These are phyloP conservation scores for Globisporangium polare DNA, from an alignment of 352 stramenopile species.

Conservation along the genomic window DNA sequence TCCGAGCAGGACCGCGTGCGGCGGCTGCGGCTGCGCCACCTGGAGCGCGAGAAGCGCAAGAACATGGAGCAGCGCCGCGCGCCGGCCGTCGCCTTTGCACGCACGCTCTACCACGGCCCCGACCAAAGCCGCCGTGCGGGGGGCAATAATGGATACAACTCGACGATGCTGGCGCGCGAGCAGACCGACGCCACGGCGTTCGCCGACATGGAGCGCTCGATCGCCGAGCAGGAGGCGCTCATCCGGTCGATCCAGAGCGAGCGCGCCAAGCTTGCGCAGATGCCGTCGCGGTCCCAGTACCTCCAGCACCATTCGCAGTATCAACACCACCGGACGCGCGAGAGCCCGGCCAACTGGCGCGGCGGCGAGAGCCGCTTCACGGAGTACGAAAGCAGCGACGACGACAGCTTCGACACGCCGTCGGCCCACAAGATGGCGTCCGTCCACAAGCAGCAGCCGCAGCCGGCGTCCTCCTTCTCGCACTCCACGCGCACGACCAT, in stretches of 20 bases:
- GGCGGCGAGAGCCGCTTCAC: slow-evolving; percentile 13
- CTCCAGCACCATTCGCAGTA: slow-evolving; percentile 5
- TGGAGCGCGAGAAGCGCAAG: slow-evolving; percentile 38
- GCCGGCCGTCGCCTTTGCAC: background rate
- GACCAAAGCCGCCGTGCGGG: background rate
- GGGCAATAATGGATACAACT: slow-evolving; percentile 15
- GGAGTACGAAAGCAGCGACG: slow-evolving; percentile 11
- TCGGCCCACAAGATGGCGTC: background rate
- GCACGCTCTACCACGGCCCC: slow-evolving; percentile 14
- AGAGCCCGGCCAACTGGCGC: slow-evolving; percentile 7
- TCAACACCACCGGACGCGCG: slow-evolving; percentile 6
- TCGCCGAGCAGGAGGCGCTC: slow-evolving; percentile 47
- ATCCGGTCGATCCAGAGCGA: slow-evolving; percentile 39
- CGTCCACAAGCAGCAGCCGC: background rate
- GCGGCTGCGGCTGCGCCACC: slow-evolving; percentile 29
- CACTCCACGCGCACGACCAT: slow-evolving; percentile 18
- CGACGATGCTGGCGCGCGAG: slow-evolving; percentile 21
- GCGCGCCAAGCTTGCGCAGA: slow-evolving; percentile 17
- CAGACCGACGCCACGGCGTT: slow-evolving; percentile 25
- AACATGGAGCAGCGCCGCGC: slow-evolving; percentile 9
- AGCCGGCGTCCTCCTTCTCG: slow-evolving; percentile 2
- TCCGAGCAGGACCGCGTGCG: slow-evolving; percentile 23
- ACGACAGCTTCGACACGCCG: slow-evolving; percentile 8
- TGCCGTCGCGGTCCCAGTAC: slow-evolving; percentile 5
- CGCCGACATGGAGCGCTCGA: slow-evolving; percentile 47